These are phyloP conservation scores for Lasiosphaeria ovina DNA, from an alignment of 495 filamentous ascomycete genomes.

Conservation along the genomic window DNA sequence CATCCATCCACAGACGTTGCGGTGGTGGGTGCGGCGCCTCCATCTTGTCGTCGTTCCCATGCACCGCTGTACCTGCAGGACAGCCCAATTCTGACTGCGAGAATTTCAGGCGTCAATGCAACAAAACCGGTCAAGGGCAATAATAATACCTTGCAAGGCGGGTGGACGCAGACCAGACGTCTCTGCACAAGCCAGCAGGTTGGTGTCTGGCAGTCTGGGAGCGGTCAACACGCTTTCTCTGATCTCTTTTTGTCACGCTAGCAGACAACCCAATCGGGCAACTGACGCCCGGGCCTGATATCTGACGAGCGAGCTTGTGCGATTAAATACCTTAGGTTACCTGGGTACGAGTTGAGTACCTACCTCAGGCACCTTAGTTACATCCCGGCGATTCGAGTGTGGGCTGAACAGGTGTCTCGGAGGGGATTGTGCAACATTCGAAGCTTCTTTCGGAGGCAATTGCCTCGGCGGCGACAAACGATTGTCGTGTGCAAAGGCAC, in stretches of 20 bases:
- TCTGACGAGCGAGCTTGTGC: not conserved
- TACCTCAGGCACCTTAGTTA: not conserved
- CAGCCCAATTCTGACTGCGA: constrained; percentile 23
- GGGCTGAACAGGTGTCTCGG: too few relatives aligned
- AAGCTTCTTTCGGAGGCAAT: too few relatives aligned
- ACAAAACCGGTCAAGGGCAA: constrained; percentile 10
- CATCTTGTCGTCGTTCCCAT: not conserved
- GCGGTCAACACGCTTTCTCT: not conserved
- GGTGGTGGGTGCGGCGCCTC: not conserved
- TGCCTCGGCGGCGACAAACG: too few relatives aligned
- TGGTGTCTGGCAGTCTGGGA: too few relatives aligned
- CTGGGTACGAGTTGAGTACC: not conserved
- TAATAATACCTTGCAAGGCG: constrained; percentile 13
- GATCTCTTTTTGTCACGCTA: not conserved
- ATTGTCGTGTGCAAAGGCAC: not conserved
- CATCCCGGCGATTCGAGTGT: too few relatives aligned
- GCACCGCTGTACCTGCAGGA: constrained; percentile 23
- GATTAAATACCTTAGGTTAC: not conserved
- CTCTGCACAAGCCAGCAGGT: not conserved
- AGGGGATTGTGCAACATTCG: too few relatives aligned
- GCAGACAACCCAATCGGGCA: not conserved
- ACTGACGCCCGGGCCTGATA: not conserved
- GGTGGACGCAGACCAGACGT: constrained; percentile 3
- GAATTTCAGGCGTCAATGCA: constrained; percentile 35
- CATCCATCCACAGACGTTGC: constrained; percentile 10